Base-by-base conservation (phyloP, 2,329 filamentous ascomycete genomes). In the Penicillium sp. region DNA sequence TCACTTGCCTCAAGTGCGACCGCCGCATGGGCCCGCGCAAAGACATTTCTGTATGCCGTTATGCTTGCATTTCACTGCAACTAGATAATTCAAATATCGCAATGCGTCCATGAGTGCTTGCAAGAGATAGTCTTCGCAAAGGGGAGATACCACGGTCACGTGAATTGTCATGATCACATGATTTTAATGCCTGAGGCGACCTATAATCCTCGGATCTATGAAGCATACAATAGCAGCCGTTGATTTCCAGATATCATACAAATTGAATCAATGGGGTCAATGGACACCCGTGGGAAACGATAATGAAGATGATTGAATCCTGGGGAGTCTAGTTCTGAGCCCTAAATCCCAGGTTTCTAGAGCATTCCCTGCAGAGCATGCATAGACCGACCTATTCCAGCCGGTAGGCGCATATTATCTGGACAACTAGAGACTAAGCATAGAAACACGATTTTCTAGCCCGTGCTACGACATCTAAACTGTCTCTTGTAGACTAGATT, bases 1-100 rank as follows among this genome's bases (percentile, higher is more conserved):
- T 70, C 53, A 72, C 67, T 58, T 71, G 68, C 51, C 67, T 62
- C 45, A 70, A 60, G 57, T 71, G 69, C 43, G 67, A 70, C 53
- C 64, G 67, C 58, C 64, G 68, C 55, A 65, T 63, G 43, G 67
- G 65, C 54, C 65, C 69, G 49, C 66, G 65, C 53, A 67, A 56
- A 56, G 68, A 67, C 69, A 72, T 71, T 48, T 32, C 17, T 64
- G 56, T 45, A 45, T 44, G 31, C 42, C 40, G 48, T 38, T 37
- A 41, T 32, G 24, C 38, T 46, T 51, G 55, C 61, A 66, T 67
- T 38, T 51, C 58, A 53, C 26, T 46, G 43, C n/a, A 52, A 52
- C 19, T n/a, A 22, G 26, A 32, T 10, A 17, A 24, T 50, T 51
- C 34, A 45, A 13, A 49, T 40, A 22, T 29, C 35, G 22, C 37